These are phyloP conservation scores for Boletus vinaceobasis DNA, from an alignment of 768 basidiomycete genomes.

Conservation along the genomic window DNA sequence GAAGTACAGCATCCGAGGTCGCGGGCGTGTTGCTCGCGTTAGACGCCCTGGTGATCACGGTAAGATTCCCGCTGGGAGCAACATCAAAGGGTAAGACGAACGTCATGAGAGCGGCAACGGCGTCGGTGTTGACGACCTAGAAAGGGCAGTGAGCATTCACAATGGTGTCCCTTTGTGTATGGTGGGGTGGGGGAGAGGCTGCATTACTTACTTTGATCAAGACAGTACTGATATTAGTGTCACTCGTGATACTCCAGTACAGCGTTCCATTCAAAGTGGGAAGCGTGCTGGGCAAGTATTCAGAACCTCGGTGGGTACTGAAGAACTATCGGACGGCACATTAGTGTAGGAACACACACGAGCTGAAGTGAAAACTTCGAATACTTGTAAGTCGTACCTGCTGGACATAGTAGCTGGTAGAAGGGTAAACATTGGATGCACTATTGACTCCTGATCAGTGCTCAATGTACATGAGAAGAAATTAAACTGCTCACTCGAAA, in stretches of 20 bases:
- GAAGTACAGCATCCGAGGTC: constrained; percentile 8
- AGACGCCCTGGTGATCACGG: constrained; percentile 44
- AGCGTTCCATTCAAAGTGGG: constrained; percentile 46
- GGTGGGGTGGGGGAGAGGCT: not conserved
- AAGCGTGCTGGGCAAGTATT: constrained; percentile 61
- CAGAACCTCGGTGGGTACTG: constrained; percentile 57
- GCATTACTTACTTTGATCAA: constrained; percentile 51
- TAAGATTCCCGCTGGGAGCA: constrained; percentile 41
- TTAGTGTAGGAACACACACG: not conserved
- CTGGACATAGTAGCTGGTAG: constrained; percentile 62
- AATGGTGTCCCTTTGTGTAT: not conserved
- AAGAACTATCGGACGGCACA: constrained; percentile 44
- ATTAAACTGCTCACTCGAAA: constrained; percentile 48
- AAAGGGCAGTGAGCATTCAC: not conserved
- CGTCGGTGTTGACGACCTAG: constrained; percentile 53
- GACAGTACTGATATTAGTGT: constrained; percentile 29
- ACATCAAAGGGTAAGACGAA: constrained; percentile 55
- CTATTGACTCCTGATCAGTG: constrained; percentile 27
- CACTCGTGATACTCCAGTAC: constrained; percentile 57
- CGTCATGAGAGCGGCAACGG: constrained; percentile 36
- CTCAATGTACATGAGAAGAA: not conserved
- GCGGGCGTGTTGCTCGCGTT: constrained; percentile 56
- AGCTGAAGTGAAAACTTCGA: not conserved
- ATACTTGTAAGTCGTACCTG: constrained; percentile 36
- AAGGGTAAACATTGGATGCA: constrained; percentile 51